phyloP scores from a whole-genome alignment of 2,329 filamentous ascomycete genomes.

The Sclerotinia subarctica region DNA sequence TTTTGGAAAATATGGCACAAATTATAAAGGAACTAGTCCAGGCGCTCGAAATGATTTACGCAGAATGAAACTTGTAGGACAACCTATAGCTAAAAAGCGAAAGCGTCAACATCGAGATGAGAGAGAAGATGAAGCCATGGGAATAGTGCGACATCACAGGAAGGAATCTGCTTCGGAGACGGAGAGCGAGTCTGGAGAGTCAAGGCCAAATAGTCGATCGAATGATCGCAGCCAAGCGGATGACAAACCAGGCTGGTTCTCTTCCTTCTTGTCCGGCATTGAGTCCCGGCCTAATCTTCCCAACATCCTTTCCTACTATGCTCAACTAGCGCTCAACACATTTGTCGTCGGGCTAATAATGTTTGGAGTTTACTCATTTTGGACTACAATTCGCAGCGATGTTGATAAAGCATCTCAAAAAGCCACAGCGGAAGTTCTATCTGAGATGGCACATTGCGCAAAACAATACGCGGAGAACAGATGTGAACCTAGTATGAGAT shows the following conservation, averaged over 20 bases:
- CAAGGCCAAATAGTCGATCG: constrained; percentile 30
- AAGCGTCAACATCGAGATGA: constrained; percentile 45
- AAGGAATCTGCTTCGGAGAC: constrained; percentile 40
- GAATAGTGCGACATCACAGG: constrained; percentile 38
- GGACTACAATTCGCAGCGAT: constrained; percentile 35
- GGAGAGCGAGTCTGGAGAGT: constrained; percentile 42
- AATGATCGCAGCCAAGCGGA: constrained; percentile 36
- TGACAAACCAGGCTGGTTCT: constrained; percentile 40
- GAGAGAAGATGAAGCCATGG: constrained; percentile 29
- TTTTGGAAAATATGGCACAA: constrained; percentile 45
- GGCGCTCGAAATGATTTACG: constrained; percentile 54
- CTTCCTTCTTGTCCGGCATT: constrained; percentile 57
- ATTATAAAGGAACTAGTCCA: constrained; percentile 43
- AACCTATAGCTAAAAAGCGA: constrained; percentile 47
- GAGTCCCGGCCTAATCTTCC: constrained; percentile 64
- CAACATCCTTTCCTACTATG: constrained; percentile 63
- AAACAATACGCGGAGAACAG: constrained; percentile 72
- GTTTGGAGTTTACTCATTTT: constrained; percentile 36
- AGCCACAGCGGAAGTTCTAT: constrained; percentile 63
- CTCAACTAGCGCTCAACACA: constrained; percentile 54
- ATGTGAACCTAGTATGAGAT: constrained; percentile 63
- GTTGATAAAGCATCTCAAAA: constrained; percentile 52
- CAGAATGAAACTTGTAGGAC: constrained; percentile 44
- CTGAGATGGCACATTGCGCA: constrained; percentile 77
- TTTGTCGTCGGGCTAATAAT: constrained; percentile 47